Evolutionary conservation across 2,329 filamentous ascomycete species (phyloP).

Genomic region (Scedosporium apiospermum): DNA sequence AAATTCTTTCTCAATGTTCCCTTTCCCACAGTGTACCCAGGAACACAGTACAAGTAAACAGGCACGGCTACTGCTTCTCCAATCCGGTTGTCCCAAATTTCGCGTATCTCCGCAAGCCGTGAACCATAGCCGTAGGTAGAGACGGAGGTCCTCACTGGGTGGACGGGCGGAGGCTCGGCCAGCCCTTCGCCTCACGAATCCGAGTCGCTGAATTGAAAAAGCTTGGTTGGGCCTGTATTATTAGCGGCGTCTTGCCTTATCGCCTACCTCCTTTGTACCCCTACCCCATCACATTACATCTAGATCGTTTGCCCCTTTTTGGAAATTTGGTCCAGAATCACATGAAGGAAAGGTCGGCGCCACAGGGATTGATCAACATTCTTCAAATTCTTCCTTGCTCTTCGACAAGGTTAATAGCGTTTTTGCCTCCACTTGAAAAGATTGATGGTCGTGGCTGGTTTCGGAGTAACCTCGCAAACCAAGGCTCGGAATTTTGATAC

Average conservation of each 20-base stretch:
- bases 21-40: no score
- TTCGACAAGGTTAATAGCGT: no score
- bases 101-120: neutral
- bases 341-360: neutral
- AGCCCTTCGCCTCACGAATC: neutral
- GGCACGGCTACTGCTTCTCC: neutral
- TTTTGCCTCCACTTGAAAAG: no score
- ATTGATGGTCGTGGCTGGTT: no score
- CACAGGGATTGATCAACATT: neutral
- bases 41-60: neutral
- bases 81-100: neutral
- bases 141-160: neutral
- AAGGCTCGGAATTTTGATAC: no score
- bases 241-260: constrained; percentile 2
- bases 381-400: neutral
- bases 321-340: neutral
- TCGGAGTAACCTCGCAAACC: no score
- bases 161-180: neutral
- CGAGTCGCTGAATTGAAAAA: neutral
- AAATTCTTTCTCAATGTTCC: no score
- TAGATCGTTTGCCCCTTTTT: neutral
- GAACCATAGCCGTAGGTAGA: neutral
- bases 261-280: neutral
- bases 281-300: neutral
- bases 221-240: neutral